A percentile compares a stretch with the other conserved stretches of the same genome.
These are phyloP conservation scores for Solanum clarkiae DNA, from an alignment of 257 asterid genomes.

Conservation along the genomic window DNA sequence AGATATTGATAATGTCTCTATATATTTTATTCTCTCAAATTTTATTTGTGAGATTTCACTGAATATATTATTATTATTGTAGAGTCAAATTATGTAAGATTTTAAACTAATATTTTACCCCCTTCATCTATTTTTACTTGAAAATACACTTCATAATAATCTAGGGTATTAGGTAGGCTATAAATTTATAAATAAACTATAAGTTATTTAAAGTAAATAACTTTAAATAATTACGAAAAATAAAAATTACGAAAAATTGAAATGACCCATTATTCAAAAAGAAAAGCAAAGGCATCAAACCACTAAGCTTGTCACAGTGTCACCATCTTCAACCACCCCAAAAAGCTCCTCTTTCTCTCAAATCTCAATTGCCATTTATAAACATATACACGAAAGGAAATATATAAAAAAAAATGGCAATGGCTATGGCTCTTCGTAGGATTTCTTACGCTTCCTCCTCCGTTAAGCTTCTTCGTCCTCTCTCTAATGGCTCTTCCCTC, in stretches of 20 bases:
- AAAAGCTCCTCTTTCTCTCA: not conserved
- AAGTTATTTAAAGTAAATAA: too few relatives aligned
- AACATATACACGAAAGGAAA: not conserved
- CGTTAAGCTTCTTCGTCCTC: constrained; percentile 17
- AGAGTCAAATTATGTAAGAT: too few relatives aligned
- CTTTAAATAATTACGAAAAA: too few relatives aligned
- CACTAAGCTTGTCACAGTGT: not conserved
- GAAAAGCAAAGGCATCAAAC: not conserved
- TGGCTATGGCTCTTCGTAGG: constrained; percentile 70
- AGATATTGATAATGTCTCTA: too few relatives aligned
- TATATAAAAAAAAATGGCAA: not conserved
- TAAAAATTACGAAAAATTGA: not conserved
- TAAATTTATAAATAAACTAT: too few relatives aligned
- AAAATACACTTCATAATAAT: too few relatives aligned
- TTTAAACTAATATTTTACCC: too few relatives aligned
- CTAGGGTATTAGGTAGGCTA: too few relatives aligned
- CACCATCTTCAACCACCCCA: not conserved
- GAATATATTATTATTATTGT: too few relatives aligned
- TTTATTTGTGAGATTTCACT: too few relatives aligned
- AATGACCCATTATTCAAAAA: not conserved
- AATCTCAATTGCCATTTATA: not conserved
- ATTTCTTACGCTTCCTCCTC: constrained; percentile 25
- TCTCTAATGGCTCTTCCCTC: constrained; percentile 23
- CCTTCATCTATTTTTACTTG: too few relatives aligned
- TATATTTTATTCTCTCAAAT: too few relatives aligned